These are phyloP conservation scores for Fragilariopsis cylindrus DNA, from an alignment of 108 stramenopile genomes.

Conservation along the genomic window DNA sequence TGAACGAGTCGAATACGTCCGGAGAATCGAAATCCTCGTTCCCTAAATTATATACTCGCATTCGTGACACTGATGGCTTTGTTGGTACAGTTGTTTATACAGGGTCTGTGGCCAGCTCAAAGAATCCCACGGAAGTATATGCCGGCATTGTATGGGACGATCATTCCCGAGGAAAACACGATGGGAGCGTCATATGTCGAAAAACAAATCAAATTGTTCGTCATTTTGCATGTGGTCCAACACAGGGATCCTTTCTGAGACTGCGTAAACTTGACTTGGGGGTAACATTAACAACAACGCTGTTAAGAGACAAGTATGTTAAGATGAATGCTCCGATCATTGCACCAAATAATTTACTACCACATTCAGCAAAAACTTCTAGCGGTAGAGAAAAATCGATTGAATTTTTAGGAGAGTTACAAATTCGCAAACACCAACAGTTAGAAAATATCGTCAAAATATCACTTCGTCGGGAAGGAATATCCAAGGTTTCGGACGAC, in stretches of 20 bases:
- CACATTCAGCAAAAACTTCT: constrained; percentile 70
- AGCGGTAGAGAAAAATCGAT: constrained; percentile 79
- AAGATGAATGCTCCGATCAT: constrained; percentile 68
- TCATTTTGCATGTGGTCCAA: constrained; percentile 72
- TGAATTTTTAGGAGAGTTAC: constrained; percentile 82
- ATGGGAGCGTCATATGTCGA: constrained; percentile 81
- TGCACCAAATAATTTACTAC: constrained; percentile 79
- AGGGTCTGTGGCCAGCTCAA: constrained; percentile 87
- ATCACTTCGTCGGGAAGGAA: constrained; percentile 74
- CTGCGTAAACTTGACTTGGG: constrained; percentile 61
- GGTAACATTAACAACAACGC: constrained; percentile 44
- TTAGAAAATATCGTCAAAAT: constrained; percentile 65
- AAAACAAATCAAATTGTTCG: constrained; percentile 70
- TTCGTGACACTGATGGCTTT: constrained; percentile 82
- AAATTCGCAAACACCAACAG: constrained; percentile 78
- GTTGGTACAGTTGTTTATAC: constrained; percentile 83
- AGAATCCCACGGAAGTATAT: constrained; percentile 70
- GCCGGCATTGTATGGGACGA: constrained; percentile 91
- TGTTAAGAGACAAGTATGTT: constrained; percentile 70
- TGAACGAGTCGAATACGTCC: background rate
- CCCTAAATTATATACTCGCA: constrained; percentile 50
- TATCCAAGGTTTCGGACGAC: constrained; percentile 45
- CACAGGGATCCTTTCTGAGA: constrained; percentile 74
- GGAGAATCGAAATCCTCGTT: background rate
- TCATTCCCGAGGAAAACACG: constrained; percentile 82